Percentiles rank a stretch among this genome's conserved stretches.
Evolutionary conservation across 805 yeast genomes (phyloP).

Genomic region (Kurtzmaniella fragi): DNA sequence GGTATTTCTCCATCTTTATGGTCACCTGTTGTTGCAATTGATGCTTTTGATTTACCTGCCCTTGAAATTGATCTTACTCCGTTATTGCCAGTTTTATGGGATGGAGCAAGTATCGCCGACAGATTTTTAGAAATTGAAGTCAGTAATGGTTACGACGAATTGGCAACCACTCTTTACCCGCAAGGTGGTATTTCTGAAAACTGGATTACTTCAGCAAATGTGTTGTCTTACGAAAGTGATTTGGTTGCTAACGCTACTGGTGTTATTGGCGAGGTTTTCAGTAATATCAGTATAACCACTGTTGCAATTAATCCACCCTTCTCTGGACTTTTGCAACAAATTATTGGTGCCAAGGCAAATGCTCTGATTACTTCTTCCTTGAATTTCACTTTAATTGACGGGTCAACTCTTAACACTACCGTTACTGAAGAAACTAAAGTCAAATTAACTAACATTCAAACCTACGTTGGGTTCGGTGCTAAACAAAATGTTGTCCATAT

Average conservation of each 20-base stretch:
- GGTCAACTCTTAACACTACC: conserved; percentile 25
- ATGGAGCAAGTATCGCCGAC: conserved; percentile 21
- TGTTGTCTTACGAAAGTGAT: conserved; percentile 49
- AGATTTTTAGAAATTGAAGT: conserved; percentile 43
- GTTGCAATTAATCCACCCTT: conserved; percentile 35
- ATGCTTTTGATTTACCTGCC: conserved; percentile 71
- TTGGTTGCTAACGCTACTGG: conserved; percentile 38
- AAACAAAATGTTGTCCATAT: conserved; percentile 26
- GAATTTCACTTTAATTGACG: conserved; percentile 33
- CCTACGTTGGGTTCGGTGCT: conserved; percentile 35
- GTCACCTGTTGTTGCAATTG: conserved; percentile 71
- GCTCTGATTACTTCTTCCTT: conserved; percentile 31
- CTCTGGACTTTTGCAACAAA: conserved; percentile 31
- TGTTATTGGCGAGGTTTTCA: conserved; percentile 20
- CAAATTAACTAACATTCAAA: conserved; percentile 33
- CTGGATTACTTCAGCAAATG: conserved; percentile 58
- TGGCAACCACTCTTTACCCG: conserved; percentile 9
- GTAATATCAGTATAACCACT: conserved; percentile 18
- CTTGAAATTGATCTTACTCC: conserved; percentile 68
- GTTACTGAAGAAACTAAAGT: conserved; percentile 24
- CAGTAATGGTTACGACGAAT: conserved; percentile 46
- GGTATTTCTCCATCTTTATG: conserved; percentile 78
- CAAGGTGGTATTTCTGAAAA: conserved; percentile 36
- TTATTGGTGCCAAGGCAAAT: conserved; percentile 29
- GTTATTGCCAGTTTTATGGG: conserved; percentile 66